Percentiles rank a stretch among this genome's conserved stretches.
Conservation (phyloP, 2,329 filamentous ascomycete species). For the Colletotrichum simmondsii region DNA sequence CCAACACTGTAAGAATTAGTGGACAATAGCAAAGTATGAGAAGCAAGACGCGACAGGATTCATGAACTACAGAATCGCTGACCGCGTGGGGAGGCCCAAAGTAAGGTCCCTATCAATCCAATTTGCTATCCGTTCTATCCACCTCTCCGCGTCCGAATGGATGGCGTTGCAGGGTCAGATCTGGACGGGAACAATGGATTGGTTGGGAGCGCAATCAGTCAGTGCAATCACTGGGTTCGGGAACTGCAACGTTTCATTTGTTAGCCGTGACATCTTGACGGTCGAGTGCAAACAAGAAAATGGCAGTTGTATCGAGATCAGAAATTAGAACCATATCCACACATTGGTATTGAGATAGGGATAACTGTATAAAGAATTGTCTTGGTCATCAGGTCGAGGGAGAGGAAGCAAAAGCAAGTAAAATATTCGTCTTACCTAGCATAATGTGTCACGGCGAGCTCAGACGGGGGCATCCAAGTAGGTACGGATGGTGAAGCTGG, state of each 20-base stretch:
- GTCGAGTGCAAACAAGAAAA: neutral
- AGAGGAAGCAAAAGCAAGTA: neutral
- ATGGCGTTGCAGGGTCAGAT: conserved; percentile 18
- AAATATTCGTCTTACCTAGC: neutral
- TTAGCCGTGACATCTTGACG: conserved; percentile 5
- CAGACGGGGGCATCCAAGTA: neutral
- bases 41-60: conserved; percentile 28
- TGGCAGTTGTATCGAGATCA: neutral
- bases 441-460: neutral
- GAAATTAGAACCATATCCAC: conserved; percentile 34
- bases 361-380: conserved; percentile 31
- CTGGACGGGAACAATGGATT: neutral
- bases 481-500: neutral
- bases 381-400: conserved; percentile 28
- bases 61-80: conserved; percentile 20
- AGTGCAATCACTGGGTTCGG: conserved; percentile 2
- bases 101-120: conserved; percentile 28
- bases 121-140: conserved; percentile 32
- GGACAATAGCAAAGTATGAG: conserved; percentile 1
- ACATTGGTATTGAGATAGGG: conserved; percentile 27
- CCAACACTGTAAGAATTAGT: conserved; percentile 25
- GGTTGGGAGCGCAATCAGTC: neutral
- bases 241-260: neutral
- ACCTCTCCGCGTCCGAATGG: conserved; percentile 14
- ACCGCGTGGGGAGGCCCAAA: neutral